Evolutionary conservation across 2,329 filamentous ascomycete species (phyloP), one percentile per base, ranked within the genome.

Genomic region (Endothia cerciana): DNA sequence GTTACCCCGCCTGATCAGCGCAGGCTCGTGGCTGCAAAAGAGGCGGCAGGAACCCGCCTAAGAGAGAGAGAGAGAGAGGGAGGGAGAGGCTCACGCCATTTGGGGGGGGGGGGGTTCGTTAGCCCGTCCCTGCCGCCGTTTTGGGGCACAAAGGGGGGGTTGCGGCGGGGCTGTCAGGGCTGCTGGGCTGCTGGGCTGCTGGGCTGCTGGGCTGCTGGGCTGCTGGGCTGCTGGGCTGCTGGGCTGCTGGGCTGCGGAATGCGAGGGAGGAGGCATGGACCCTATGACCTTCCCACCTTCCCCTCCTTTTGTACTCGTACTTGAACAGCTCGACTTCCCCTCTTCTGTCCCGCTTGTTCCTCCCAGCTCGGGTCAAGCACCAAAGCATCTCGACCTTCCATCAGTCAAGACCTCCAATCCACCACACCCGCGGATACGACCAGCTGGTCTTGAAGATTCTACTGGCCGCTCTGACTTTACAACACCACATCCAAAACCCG

Each of bases 21-120:
- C 49, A 57, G 10, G 15, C 28, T 19, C 28, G 47, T 38, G 41
- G 19, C 25, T 30, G 57, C 25, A 45, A 56, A n/a, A 17, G 51
- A 56, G 40, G 61, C 38, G 25, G 57, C 40, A 45, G 41, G 57
- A 45, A 60, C 40, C 57, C 57, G 53, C 53, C 33, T 11, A 19
- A 30, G 56, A 40, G 49, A 45, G 45, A 47, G 62, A 38, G 10
- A 22, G 60, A 30, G 25, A 30, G 59, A 65, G 47, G 57, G 41
- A 65, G 57, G 40, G 38, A 57, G 53, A 51, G 40, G 33, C 65
- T 67, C 65, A 67, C 65, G 65, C 65, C 65, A 67, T 59, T 64
- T 53, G 15, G 15, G 6, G 25, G 6, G 4, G 22, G 30, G 30
- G 51, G 30, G 28, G 51, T 28, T 19, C 41, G 17, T 53, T 45